phyloP scores from a whole-genome alignment of 305 asterid genomes.

The Petunia hybrid region DNA sequence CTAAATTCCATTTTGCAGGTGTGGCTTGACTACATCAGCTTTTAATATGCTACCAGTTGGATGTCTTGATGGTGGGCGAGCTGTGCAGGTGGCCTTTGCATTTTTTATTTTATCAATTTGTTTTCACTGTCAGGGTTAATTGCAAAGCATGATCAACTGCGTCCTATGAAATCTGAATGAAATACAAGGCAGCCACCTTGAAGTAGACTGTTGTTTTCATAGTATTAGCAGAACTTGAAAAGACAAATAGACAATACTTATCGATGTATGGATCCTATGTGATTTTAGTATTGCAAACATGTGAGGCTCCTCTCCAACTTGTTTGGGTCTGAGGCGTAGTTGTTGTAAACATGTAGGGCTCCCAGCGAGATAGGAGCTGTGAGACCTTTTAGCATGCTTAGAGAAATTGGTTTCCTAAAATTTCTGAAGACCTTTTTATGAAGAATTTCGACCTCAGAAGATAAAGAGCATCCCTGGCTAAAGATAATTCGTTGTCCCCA shows the following conservation, averaged over 20 bases:
- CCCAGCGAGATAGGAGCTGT: neutral
- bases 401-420: neutral
- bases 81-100: constrained; percentile 68
- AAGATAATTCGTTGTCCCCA: neutral
- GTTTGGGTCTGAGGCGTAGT: no score
- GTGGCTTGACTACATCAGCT: constrained; percentile 96
- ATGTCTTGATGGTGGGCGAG: constrained; percentile 97
- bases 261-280: neutral
- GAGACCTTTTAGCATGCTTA: constrained; percentile 2
- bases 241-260: neutral
- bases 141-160: neutral
- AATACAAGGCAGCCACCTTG: neutral
- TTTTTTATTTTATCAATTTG: neutral
- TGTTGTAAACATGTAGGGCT: neutral
- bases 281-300: constrained; percentile 13
- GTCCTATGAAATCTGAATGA: neutral
- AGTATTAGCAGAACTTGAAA: constrained; percentile 16
- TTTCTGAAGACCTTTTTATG: neutral
- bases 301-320: neutral
- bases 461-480: neutral
- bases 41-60: constrained; percentile 96
- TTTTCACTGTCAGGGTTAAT: constrained; percentile 11
- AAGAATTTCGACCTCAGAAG: neutral
- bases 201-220: constrained; percentile 6
- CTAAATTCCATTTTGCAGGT: constrained; percentile 55